Conservation (phyloP, 2,329 filamentous ascomycete species). For the Arthrobotrys entomopaga region DNA sequence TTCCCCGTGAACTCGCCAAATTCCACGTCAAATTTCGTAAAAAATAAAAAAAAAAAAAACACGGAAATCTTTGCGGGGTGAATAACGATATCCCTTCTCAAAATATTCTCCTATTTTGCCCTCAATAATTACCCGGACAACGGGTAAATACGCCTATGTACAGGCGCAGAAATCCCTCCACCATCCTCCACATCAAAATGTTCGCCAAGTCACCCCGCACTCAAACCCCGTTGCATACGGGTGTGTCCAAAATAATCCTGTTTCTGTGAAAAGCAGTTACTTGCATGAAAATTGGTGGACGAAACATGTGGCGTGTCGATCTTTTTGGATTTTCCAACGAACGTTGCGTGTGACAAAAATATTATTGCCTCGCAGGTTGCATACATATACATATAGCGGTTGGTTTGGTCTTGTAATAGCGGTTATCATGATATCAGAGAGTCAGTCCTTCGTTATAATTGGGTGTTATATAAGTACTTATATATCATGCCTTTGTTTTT, state of each 20-base stretch:
- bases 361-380: constrained; percentile 16
- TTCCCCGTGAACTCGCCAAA: no score
- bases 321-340: background rate
- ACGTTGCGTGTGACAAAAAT: constrained; percentile 16
- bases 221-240: constrained; percentile 41
- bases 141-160: constrained; percentile 49
- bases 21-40: no score
- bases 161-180: constrained; percentile 39
- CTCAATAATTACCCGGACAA: constrained; percentile 34
- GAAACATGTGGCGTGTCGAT: constrained; percentile 55
- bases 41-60: no score
- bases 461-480: constrained; percentile 32
- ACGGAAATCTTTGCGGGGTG: constrained; percentile 43
- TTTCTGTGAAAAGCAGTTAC: background rate
- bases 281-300: constrained; percentile 10
- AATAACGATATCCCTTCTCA: background rate
- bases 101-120: constrained; percentile 9
- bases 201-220: constrained; percentile 47
- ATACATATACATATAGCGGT: no score
- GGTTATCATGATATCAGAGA: constrained; percentile 17
- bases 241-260: constrained; percentile 11
- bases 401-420: no score
- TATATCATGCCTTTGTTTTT: constrained; percentile 19
- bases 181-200: constrained; percentile 9
- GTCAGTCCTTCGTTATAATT: constrained; percentile 3